Conservation (phyloP, 768 basidiomycete genomes). For the Termitomyces sp. region DNA sequence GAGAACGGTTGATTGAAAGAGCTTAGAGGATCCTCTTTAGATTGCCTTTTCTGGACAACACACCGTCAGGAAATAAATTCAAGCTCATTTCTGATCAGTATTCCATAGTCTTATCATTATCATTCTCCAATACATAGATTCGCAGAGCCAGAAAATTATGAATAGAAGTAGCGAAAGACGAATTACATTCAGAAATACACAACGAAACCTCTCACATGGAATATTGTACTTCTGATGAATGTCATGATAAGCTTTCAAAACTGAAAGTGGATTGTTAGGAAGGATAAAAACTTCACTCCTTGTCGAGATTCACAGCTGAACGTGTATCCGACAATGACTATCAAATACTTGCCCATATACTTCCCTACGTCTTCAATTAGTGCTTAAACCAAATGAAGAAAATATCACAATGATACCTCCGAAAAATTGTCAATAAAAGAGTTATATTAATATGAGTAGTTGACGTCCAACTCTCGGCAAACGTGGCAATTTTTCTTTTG, state of each 20-base stretch:
- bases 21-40: too few relatives aligned
- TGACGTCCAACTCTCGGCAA: constrained; percentile 14
- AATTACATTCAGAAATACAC: background rate
- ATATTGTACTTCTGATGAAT: background rate
- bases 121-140: background rate
- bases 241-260: background rate
- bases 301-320: background rate
- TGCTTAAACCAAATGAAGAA: constrained; percentile 4
- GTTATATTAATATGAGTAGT: constrained; percentile 13
- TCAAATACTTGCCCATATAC: background rate
- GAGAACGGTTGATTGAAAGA: background rate
- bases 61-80: too few relatives aligned
- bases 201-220: background rate
- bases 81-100: too few relatives aligned
- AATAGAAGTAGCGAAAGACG: background rate
- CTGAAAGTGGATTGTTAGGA: too few relatives aligned
- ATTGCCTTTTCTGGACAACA: too few relatives aligned
- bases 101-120: background rate
- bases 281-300: background rate
- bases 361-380: constrained; percentile 14
- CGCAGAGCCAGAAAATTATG: background rate
- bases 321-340: background rate
- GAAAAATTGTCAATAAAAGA: background rate
- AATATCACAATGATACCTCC: constrained; percentile 22
- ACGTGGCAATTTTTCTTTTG: constrained; percentile 21